These are phyloP conservation scores for Aspergillus intermedius DNA, from an alignment of 2,329 filamentous ascomycete genomes.

Conservation along the genomic window DNA sequence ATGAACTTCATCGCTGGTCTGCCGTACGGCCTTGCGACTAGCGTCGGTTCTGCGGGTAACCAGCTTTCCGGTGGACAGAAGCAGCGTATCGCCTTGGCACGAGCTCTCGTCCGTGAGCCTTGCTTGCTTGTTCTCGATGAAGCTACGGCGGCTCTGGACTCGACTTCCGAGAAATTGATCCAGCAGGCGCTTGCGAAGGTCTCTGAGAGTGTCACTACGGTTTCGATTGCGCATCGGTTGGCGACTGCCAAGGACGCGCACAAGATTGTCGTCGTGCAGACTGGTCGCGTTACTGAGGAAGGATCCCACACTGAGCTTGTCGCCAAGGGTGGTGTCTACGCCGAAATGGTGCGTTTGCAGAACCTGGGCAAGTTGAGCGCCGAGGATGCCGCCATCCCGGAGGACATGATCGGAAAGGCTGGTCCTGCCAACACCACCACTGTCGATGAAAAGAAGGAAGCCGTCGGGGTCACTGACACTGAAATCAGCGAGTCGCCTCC, in stretches of 20 bases:
- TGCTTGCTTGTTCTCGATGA: constrained; percentile 57
- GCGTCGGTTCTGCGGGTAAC: constrained; percentile 30
- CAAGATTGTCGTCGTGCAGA: constrained; percentile 32
- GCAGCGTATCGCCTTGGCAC: constrained; percentile 82
- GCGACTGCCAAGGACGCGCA: constrained; percentile 32
- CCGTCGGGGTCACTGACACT: constrained; percentile 16
- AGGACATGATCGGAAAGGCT: constrained; percentile 14
- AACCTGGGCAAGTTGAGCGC: constrained; percentile 23
- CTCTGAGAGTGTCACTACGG: constrained; percentile 23
- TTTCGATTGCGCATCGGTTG: constrained; percentile 33
- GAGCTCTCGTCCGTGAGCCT: constrained; percentile 77
- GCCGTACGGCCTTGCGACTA: constrained; percentile 19
- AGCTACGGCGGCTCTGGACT: constrained; percentile 33
- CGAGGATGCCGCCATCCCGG: constrained; percentile 8
- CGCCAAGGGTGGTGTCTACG: constrained; percentile 37
- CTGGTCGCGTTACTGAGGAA: constrained; percentile 28
- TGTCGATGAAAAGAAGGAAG: constrained; percentile 14
- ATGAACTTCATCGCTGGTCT: constrained; percentile 21
- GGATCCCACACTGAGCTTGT: constrained; percentile 29
- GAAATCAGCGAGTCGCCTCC: constrained; percentile 9
- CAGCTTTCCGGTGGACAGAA: constrained; percentile 63
- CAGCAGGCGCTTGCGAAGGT: constrained; percentile 26
- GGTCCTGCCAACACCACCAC: constrained; percentile 9
- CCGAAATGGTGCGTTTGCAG: constrained; percentile 46
- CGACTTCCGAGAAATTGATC: constrained; percentile 29